Evolutionary conservation across 192 early-diverging fungal genomes (phyloP).

Genomic region (Tieghemiomyces parasiticus): DNA sequence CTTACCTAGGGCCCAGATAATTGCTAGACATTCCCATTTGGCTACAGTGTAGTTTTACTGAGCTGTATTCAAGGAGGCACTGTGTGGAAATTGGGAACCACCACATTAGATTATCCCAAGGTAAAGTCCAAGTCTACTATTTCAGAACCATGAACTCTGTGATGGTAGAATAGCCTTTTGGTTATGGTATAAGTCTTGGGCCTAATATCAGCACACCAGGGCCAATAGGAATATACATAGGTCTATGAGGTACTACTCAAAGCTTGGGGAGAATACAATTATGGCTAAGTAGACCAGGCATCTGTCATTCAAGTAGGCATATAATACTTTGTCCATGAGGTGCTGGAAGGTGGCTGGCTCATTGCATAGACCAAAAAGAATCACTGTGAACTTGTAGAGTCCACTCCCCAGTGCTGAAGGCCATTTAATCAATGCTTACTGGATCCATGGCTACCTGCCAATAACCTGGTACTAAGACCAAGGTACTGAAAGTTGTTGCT

Average conservation of each 20-base stretch:
- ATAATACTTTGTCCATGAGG: slow-evolving; percentile 23
- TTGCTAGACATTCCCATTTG: slow-evolving; percentile 9
- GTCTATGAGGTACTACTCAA: too few species aligned
- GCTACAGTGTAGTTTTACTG: neutral
- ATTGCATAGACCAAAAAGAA: slow-evolving; percentile 23
- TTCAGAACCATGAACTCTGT: too few species aligned
- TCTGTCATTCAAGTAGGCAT: slow-evolving; percentile 8
- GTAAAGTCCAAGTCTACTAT: too few species aligned
- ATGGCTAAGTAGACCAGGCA: slow-evolving; percentile 25
- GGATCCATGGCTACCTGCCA: slow-evolving; percentile 7
- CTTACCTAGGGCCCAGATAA: slow-evolving; percentile 8
- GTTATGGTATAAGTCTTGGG: too few species aligned
- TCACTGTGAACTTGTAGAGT: slow-evolving; percentile 19
- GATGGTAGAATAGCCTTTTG: too few species aligned
- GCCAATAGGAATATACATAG: too few species aligned
- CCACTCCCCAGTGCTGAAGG: slow-evolving; percentile 18
- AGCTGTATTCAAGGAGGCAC: neutral
- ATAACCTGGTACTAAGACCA: slow-evolving; percentile 11
- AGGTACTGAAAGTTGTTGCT: neutral
- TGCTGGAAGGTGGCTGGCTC: slow-evolving; percentile 24
- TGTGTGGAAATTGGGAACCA: neutral
- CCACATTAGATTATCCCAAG: too few species aligned
- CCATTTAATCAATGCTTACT: slow-evolving; percentile 13
- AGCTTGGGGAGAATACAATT: slow-evolving; percentile 22
- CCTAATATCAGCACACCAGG: too few species aligned